A percentile compares a stretch with the other conserved stretches of the same genome.
Conservation (phyloP, 805 yeast species). For the Candida silvatica region DNA sequence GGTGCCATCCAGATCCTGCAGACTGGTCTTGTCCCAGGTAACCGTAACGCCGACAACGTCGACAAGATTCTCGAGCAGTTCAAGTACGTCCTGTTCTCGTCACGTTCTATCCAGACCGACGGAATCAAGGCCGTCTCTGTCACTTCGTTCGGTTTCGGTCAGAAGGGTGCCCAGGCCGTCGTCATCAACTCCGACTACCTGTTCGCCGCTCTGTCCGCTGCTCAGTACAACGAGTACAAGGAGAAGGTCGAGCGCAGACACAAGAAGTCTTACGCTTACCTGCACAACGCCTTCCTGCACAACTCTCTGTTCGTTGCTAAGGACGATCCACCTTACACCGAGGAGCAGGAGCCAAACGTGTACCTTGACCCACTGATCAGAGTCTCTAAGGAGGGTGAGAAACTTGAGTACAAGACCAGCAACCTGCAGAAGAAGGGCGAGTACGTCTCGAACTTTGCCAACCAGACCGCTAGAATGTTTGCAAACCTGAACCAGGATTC, state of each 20-base stretch:
- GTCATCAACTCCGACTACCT: constrained; percentile 90
- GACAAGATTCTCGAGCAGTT: constrained; percentile 76
- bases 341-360: constrained; percentile 80
- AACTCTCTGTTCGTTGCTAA: constrained; percentile 89
- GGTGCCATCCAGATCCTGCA: constrained; percentile 93
- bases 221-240: constrained; percentile 63
- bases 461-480: constrained; percentile 58
- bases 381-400: constrained; percentile 31
- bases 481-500: constrained; percentile 39
- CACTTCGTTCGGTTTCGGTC: constrained; percentile 98
- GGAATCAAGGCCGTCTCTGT: constrained; percentile 96
- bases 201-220: constrained; percentile 69
- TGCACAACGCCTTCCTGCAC: constrained; percentile 89
- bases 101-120: constrained; percentile 87
- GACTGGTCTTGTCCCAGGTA: constrained; percentile 95
- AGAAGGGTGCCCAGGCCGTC: constrained; percentile 96
- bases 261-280: constrained; percentile 84
- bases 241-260: constrained; percentile 71
- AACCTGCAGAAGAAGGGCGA: constrained; percentile 35
- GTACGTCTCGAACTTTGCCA: constrained; percentile 40
- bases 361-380: constrained; percentile 95
- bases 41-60: constrained; percentile 96
- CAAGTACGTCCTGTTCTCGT: constrained; percentile 89
- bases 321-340: constrained; percentile 87
- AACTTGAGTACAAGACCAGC: constrained; percentile 40